Evolutionary conservation across 352 stramenopile genomes (phyloP), one percentile per base, ranked within the genome.

Genomic region (Globisporangium polare): DNA sequence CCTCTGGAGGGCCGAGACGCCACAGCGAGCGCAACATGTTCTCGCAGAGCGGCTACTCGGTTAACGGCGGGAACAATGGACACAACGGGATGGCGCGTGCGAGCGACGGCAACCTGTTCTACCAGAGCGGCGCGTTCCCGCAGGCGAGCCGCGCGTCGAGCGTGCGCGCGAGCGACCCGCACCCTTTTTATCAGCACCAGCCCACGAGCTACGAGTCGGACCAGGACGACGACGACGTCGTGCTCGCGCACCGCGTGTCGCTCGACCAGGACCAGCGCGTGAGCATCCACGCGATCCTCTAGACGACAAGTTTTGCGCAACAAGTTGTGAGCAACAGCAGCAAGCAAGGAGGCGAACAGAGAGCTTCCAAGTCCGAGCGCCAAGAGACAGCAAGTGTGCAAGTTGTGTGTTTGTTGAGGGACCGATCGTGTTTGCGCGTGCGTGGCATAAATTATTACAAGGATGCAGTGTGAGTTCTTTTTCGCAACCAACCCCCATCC

Each of bases 241-340:
- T 86, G 53, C 65, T 86, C 45, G 77, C 75, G 41, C 75, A 84
- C 43, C 77, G 77, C 59, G 71, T 84, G 55, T 86, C 77, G 58
- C 75, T 87, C 2, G 75, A 85, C 63, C 68, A 87, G 24, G 75
- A 80, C 15, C 73, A 84, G 51, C 77, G 77, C 29, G 73, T 84
- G 71, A 87, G 77, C 71, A 69, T 87, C 50, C 77, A 87, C 61
- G 77, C 77, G 46, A 87, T 87, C 49, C 70, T 87, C n/a, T 87
- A 83, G 57, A 29, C n/a, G 8, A 33, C 29, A 33, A 4, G 29
- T n/a, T n/a, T n/a, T 33, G 29, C 29, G 29, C 29, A 33, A 33
- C 26, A 39, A 10, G 13, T 31, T 4, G 41, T 22, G 8, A 42
- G 29, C 20, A 58, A 17, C 15, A 41, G 2, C 35, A 53, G 10